These are phyloP conservation scores for Backusella westeae DNA, from an alignment of 192 early-diverging fungal species.

Conservation along the genomic window DNA sequence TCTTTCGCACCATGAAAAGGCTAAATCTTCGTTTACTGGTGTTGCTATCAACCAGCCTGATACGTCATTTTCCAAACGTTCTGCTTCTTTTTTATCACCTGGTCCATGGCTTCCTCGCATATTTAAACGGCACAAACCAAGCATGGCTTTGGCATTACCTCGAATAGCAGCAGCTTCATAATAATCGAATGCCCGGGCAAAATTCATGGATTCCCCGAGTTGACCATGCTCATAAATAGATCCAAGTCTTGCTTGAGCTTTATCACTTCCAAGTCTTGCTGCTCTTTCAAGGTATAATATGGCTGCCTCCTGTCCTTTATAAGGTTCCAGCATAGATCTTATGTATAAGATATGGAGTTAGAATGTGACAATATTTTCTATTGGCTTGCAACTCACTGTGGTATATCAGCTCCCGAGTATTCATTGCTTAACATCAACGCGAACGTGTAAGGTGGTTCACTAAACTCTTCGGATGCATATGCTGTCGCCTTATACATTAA, in stretches of 20 bases:
- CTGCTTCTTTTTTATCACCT: constrained; percentile 7
- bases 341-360: neutral
- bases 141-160: constrained; percentile 79
- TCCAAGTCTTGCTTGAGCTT: constrained; percentile 77
- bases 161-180: constrained; percentile 78
- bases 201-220: constrained; percentile 64
- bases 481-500: constrained; percentile 76
- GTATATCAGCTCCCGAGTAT: constrained; percentile 51
- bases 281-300: constrained; percentile 71
- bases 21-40: constrained; percentile 35
- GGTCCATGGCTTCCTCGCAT: constrained; percentile 60
- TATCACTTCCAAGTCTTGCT: constrained; percentile 71
- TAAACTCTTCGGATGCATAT: constrained; percentile 69
- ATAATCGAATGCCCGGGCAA: constrained; percentile 66
- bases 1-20: constrained; percentile 78
- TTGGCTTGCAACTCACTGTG: constrained; percentile 15
- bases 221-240: constrained; percentile 78
- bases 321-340: constrained; percentile 10
- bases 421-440: constrained; percentile 77
- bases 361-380: neutral
- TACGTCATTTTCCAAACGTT: constrained; percentile 3
- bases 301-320: constrained; percentile 51
- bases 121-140: constrained; percentile 89
- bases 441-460: constrained; percentile 74
- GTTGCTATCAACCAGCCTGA: constrained; percentile 15